Evolutionary conservation across 108 stramenopile species (phyloP).

Genomic region (Pseudonitzschia delicatissima): DNA sequence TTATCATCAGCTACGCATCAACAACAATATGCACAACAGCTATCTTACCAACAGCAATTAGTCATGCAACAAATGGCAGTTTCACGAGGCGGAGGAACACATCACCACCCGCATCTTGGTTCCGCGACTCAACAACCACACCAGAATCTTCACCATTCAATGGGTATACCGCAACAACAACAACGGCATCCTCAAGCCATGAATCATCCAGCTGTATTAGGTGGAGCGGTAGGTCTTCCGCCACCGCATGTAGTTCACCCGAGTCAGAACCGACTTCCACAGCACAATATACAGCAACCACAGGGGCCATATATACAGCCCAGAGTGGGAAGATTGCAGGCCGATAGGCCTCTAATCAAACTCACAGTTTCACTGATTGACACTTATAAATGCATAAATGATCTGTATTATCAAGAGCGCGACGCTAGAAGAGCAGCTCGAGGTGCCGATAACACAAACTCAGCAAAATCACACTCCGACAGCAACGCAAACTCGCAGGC

Average conservation of each 20-base stretch:
- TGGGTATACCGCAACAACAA: conserved; percentile 14
- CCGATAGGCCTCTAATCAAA: conserved; percentile 83
- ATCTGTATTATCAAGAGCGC: conserved; percentile 88
- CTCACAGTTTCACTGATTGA: conserved; percentile 87
- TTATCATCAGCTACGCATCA: conserved; percentile 14
- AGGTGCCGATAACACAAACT: conserved; percentile 18
- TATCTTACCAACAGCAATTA: conserved; percentile 35
- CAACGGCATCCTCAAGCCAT: conserved; percentile 20
- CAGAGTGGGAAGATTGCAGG: conserved; percentile 40
- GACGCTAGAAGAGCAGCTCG: conserved; percentile 66
- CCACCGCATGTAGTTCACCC: conserved; percentile 15
- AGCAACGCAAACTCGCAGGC: not conserved
- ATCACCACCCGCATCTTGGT: conserved; percentile 20
- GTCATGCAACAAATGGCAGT: conserved; percentile 28
- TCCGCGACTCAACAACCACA: conserved; percentile 17
- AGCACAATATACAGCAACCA: not conserved
- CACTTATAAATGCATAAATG: conserved; percentile 94
- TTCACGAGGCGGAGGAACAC: conserved; percentile 12
- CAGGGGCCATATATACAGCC: conserved; percentile 29
- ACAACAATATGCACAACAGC: conserved; percentile 28
- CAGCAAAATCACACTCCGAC: not conserved
- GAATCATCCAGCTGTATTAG: conserved; percentile 8
- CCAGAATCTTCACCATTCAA: conserved; percentile 25
- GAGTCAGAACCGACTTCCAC: conserved; percentile 5
- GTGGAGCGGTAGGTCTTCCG: conserved; percentile 1